These are phyloP conservation scores for Lactarius indigo DNA, from an alignment of 768 basidiomycete genomes.

Conservation along the genomic window DNA sequence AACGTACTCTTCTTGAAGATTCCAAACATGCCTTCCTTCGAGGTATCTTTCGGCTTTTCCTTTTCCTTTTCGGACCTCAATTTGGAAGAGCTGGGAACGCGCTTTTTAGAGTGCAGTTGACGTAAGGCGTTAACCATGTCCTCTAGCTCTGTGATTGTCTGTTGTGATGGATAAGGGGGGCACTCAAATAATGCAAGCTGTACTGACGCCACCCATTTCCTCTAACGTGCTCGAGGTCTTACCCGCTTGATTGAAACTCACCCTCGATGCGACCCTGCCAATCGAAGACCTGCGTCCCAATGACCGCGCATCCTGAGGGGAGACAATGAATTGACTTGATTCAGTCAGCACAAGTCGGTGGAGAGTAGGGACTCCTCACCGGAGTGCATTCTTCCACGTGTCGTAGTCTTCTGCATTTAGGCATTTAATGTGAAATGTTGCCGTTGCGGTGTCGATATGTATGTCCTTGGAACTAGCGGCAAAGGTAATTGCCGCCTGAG, in stretches of 20 bases:
- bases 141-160: constrained; percentile 64
- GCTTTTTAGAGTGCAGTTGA: constrained; percentile 38
- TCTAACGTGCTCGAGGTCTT: constrained; percentile 54
- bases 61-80: constrained; percentile 47
- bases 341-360: constrained; percentile 1
- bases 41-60: constrained; percentile 55
- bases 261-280: constrained; percentile 37
- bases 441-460: constrained; percentile 70
- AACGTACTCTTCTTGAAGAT: constrained; percentile 26
- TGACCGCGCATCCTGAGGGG: constrained; percentile 36
- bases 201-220: constrained; percentile 61
- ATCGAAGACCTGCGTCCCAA: constrained; percentile 36
- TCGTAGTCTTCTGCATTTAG: constrained; percentile 67
- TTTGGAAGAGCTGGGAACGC: constrained; percentile 30
- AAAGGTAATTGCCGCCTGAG: constrained; percentile 75
- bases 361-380: constrained; percentile 39
- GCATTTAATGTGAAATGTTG: constrained; percentile 82
- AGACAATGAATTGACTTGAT: constrained; percentile 60
- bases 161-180: constrained; percentile 10
- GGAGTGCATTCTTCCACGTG: constrained; percentile 70
- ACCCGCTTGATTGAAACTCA: constrained; percentile 41
- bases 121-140: constrained; percentile 44
- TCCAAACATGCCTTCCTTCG: constrained; percentile 45
- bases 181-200: not conserved
- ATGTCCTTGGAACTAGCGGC: constrained; percentile 72